phyloP scores from a whole-genome alignment of 2,329 filamentous ascomycete species.

The Penicillium italicum region DNA sequence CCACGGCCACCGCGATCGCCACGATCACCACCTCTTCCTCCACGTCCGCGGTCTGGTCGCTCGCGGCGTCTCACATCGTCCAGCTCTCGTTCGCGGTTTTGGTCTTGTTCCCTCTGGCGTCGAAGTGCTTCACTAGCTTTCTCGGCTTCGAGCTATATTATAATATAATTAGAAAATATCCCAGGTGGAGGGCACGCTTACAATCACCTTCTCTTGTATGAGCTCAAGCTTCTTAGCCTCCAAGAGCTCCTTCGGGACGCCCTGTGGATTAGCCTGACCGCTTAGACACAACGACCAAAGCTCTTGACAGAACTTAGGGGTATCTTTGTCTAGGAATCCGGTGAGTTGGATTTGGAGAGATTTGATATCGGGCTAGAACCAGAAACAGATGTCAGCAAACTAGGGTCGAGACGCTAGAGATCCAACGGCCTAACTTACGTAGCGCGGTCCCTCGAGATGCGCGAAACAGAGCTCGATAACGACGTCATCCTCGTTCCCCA shows the following conservation, averaged over 20 bases:
- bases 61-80: conserved; percentile 61
- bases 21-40: conserved; percentile 36
- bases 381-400: conserved; percentile 24
- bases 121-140: conserved; percentile 73
- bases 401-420: neutral
- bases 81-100: conserved; percentile 67
- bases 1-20: conserved; percentile 36
- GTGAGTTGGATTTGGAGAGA: conserved; percentile 89
- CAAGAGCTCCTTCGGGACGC: conserved; percentile 87
- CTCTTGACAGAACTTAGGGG: conserved; percentile 83
- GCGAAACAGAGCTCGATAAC: conserved; percentile 80
- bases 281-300: conserved; percentile 89
- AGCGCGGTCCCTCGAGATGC: conserved; percentile 67
- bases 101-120: conserved; percentile 66
- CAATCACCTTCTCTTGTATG: conserved; percentile 80
- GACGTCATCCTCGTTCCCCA: conserved; percentile 93
- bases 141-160: conserved; percentile 69
- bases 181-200: too few relatives aligned
- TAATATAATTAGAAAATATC: conserved; percentile 9
- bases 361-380: conserved; percentile 83
- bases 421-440: conserved; percentile 54
- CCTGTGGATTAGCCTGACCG: conserved; percentile 81
- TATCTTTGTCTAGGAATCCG: conserved; percentile 92
- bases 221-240: conserved; percentile 96
- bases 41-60: conserved; percentile 39